These are phyloP conservation scores for Populus nigra DNA, from an alignment of 345 rosid species.

Conservation along the genomic window DNA sequence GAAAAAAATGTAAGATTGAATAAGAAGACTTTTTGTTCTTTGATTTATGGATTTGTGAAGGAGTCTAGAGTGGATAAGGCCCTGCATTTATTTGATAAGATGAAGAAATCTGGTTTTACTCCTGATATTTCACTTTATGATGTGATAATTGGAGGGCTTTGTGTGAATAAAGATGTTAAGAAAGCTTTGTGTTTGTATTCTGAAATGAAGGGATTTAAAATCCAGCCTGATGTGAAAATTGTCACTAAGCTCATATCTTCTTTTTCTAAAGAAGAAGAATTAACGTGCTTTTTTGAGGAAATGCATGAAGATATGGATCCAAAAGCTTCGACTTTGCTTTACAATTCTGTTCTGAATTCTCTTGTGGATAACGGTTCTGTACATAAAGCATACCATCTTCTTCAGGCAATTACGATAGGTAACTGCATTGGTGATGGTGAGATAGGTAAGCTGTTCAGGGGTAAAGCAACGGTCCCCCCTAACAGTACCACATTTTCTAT, in stretches of 20 bases:
- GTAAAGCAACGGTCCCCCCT: slow-evolving; percentile 37
- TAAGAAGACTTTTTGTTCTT: slow-evolving; percentile 58
- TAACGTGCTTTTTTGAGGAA: slow-evolving; percentile 39
- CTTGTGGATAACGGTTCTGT: slow-evolving; percentile 35
- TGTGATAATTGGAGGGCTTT: slow-evolving; percentile 67
- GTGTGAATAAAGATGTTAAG: slow-evolving; percentile 47
- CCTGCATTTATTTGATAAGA: slow-evolving; percentile 54
- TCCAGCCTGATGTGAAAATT: slow-evolving; percentile 54
- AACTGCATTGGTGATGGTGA: slow-evolving; percentile 24
- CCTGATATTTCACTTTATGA: slow-evolving; percentile 61
- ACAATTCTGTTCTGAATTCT: slow-evolving; percentile 44
- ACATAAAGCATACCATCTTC: slow-evolving; percentile 53
- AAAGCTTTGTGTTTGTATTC: slow-evolving; percentile 55
- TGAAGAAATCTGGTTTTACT: slow-evolving; percentile 50
- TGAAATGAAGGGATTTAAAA: slow-evolving; percentile 55
- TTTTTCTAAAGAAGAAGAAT: slow-evolving; percentile 47
- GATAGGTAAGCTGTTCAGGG: slow-evolving; percentile 31
- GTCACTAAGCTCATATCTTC: slow-evolving; percentile 55
- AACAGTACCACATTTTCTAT: slow-evolving; percentile 41
- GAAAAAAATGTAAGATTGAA: slow-evolving; percentile 49
- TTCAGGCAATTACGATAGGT: slow-evolving; percentile 41
- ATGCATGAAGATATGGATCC: slow-evolving; percentile 41
- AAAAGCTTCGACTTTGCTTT: slow-evolving; percentile 47
- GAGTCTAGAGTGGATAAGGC: slow-evolving; percentile 63
- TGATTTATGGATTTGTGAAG: slow-evolving; percentile 79